Conservation (phyloP, 306 rosid genomes). For the Acacia confusa region DNA sequence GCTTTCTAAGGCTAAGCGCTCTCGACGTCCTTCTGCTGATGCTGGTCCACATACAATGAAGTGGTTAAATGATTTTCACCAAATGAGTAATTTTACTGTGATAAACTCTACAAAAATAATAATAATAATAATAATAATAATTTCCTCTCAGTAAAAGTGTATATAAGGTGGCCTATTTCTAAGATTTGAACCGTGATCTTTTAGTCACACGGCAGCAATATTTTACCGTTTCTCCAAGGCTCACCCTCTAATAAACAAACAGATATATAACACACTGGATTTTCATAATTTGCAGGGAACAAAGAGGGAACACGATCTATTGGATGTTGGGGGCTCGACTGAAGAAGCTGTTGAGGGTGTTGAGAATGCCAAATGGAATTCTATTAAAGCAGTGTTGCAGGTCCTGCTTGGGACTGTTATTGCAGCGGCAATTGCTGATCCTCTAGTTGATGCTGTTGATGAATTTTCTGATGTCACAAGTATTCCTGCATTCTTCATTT, state of each 20-base stretch:
- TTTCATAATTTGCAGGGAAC: slow-evolving; percentile 57
- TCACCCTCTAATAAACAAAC: neutral
- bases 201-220: too few species aligned
- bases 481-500: slow-evolving; percentile 94
- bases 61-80: slow-evolving; percentile 51
- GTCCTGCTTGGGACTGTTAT: slow-evolving; percentile 68
- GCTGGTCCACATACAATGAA: slow-evolving; percentile 50
- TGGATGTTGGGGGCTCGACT: slow-evolving; percentile 50
- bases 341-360: slow-evolving; percentile 55
- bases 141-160: slow-evolving; percentile 46
- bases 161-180: too few species aligned
- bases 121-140: neutral
- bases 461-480: slow-evolving; percentile 77
- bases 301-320: slow-evolving; percentile 65
- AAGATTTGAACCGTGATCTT: too few species aligned
- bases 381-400: slow-evolving; percentile 58
- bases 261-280: slow-evolving; percentile 10
- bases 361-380: slow-evolving; percentile 40
- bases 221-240: too few species aligned
- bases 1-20: slow-evolving; percentile 48
- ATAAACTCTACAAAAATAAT: neutral
- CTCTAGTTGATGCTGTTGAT: slow-evolving; percentile 85
- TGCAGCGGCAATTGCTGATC: slow-evolving; percentile 83
- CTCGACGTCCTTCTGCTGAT: slow-evolving; percentile 38
- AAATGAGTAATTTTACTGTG: slow-evolving; percentile 40